A percentile compares a stretch with the other conserved stretches of the same genome.
Evolutionary conservation across 208 protist genomes (phyloP).

Genomic region (Crithidia expoeki): DNA sequence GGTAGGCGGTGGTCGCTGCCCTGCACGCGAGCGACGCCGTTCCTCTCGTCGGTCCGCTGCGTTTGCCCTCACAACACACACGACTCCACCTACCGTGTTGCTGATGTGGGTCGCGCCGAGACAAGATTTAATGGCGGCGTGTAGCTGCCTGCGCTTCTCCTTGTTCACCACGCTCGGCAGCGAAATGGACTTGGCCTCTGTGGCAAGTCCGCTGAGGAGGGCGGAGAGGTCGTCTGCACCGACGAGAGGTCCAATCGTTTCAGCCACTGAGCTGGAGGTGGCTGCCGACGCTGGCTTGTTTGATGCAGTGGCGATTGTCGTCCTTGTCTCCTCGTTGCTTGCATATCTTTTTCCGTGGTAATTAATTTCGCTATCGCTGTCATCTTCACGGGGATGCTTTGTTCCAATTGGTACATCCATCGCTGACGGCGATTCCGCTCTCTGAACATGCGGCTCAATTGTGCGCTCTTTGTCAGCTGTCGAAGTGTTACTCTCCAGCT

Average conservation of each 20-base stretch:
- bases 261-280: conserved; percentile 1
- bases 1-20: conserved; percentile 20
- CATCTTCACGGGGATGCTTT: conserved; percentile 19
- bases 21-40: conserved; percentile 50
- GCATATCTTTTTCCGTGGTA: background rate
- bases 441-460: too few species aligned
- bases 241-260: conserved; percentile 40
- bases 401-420: background rate
- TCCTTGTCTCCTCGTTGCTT: background rate
- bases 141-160: conserved; percentile 53
- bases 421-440: background rate
- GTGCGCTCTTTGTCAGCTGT: background rate
- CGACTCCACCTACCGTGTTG: conserved; percentile 55
- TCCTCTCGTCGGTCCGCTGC: conserved; percentile 61
- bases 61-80: conserved; percentile 68
- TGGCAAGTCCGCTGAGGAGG: conserved; percentile 42
- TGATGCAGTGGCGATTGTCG: background rate
- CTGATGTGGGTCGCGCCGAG: conserved; percentile 71
- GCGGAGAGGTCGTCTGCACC: conserved; percentile 48
- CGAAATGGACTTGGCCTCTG: conserved; percentile 27
- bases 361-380: background rate
- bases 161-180: conserved; percentile 61
- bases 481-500: conserved; percentile 24
- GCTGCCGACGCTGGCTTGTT: too few species aligned
- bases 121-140: conserved; percentile 61